These are phyloP conservation scores for Daldinia sp. DNA, from an alignment of 2,329 filamentous ascomycete species.

Conservation along the genomic window DNA sequence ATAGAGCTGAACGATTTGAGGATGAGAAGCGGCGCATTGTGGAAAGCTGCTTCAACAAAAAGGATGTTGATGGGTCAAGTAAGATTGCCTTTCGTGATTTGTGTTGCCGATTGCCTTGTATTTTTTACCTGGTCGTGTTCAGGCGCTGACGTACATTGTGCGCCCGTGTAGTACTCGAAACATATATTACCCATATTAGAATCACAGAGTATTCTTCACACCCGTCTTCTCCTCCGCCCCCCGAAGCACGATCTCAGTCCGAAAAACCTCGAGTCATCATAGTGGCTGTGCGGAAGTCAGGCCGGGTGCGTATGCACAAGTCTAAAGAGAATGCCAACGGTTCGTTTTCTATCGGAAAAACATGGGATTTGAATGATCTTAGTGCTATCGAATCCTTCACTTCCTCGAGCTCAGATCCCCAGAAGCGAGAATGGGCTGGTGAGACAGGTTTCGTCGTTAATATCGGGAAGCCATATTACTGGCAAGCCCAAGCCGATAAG, in stretches of 20 bases:
- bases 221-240: conserved; percentile 85
- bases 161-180: conserved; percentile 73
- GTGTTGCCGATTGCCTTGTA: not conserved
- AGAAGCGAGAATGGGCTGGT: conserved; percentile 79
- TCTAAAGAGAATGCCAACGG: conserved; percentile 94
- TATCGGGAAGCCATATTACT: conserved; percentile 94
- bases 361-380: conserved; percentile 95
- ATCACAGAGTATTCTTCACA: conserved; percentile 87
- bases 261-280: conserved; percentile 94
- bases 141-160: conserved; percentile 26
- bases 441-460: conserved; percentile 87
- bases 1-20: conserved; percentile 84
- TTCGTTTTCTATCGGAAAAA: conserved; percentile 96
- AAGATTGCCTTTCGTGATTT: conserved; percentile 51
- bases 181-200: conserved; percentile 96
- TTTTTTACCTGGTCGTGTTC: conserved; percentile 27
- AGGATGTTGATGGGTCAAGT: conserved; percentile 86
- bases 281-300: conserved; percentile 90
- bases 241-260: conserved; percentile 72
- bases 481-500: conserved; percentile 91
- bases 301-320: conserved; percentile 94
- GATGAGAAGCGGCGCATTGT: conserved; percentile 96
- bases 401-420: conserved; percentile 62
- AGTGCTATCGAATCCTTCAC: conserved; percentile 83
- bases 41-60: conserved; percentile 92